Conservation (phyloP, 2,329 filamentous ascomycete genomes). For the Dactylonectria macrodidyma region DNA sequence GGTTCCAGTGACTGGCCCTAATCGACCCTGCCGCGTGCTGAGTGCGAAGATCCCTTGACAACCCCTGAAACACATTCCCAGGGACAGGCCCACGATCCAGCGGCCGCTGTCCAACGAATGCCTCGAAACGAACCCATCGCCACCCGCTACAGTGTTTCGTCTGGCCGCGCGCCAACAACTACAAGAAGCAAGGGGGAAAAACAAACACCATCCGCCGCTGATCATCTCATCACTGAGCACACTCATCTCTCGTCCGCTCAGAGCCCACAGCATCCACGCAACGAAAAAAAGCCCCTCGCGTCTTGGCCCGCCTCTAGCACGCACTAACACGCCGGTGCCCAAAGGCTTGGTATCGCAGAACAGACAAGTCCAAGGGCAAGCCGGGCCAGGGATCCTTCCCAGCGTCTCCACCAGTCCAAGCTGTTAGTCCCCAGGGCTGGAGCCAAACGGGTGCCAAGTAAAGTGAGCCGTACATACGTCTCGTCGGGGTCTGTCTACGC, state of each 20-base stretch:
- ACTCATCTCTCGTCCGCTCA: background rate
- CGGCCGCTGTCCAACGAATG: slow-evolving; percentile 35
- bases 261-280: background rate
- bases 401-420: background rate
- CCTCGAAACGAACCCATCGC: slow-evolving; percentile 6
- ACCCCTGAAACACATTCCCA: slow-evolving; percentile 25
- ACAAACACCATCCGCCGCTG: background rate
- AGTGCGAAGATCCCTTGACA: background rate
- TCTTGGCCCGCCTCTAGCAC: background rate
- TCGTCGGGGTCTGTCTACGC: too few species aligned
- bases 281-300: background rate
- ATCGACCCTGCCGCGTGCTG: background rate
- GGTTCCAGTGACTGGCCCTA: background rate
- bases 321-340: background rate
- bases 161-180: slow-evolving; percentile 44
- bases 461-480: background rate
- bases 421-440: slow-evolving; percentile 22
- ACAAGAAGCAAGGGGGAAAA: background rate
- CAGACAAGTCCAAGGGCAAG: background rate
- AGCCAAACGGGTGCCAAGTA: slow-evolving; percentile 2
- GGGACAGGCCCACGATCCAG: slow-evolving; percentile 23
- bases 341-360: background rate
- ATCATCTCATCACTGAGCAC: background rate
- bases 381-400: slow-evolving; percentile 13
- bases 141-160: slow-evolving; percentile 40